A percentile compares a stretch with the other conserved stretches of the same genome.
Evolutionary conservation across 1,284 basidiomycete species (phyloP).

Genomic region (Trichosporon inkin): DNA sequence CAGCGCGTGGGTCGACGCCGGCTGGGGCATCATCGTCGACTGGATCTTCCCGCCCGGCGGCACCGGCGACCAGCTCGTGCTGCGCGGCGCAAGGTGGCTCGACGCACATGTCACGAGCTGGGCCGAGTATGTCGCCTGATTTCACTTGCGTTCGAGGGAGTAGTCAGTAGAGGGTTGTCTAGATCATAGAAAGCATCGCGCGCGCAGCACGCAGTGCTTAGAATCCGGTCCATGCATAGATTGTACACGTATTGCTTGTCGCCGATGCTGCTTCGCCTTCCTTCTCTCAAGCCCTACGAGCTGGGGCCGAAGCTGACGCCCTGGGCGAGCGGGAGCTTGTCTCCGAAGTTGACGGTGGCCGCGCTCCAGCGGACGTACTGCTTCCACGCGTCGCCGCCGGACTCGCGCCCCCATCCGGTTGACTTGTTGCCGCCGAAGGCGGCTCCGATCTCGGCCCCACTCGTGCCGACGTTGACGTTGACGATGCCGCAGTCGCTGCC

Average conservation of each 20-base stretch:
- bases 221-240: no score
- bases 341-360: constrained; percentile 89
- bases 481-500: constrained; percentile 84
- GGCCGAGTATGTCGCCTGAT: neutral
- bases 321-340: constrained; percentile 82
- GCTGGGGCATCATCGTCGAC: neutral
- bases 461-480: constrained; percentile 87
- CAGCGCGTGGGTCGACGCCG: neutral
- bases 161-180: no score
- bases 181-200: no score
- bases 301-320: constrained; percentile 69
- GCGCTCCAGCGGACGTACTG: constrained; percentile 55
- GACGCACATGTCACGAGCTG: neutral
- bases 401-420: constrained; percentile 83
- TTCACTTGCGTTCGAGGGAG: no score
- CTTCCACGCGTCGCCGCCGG: constrained; percentile 94
- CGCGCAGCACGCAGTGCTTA: no score
- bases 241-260: no score
- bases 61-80: neutral
- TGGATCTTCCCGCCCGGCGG: constrained; percentile 3
- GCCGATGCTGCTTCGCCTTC: no score
- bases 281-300: neutral
- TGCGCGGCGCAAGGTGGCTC: neutral
- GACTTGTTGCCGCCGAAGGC: constrained; percentile 92
- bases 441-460: constrained; percentile 87